Evolutionary conservation across 768 basidiomycete genomes (phyloP).

Genomic region (Boletus subparvulus): DNA sequence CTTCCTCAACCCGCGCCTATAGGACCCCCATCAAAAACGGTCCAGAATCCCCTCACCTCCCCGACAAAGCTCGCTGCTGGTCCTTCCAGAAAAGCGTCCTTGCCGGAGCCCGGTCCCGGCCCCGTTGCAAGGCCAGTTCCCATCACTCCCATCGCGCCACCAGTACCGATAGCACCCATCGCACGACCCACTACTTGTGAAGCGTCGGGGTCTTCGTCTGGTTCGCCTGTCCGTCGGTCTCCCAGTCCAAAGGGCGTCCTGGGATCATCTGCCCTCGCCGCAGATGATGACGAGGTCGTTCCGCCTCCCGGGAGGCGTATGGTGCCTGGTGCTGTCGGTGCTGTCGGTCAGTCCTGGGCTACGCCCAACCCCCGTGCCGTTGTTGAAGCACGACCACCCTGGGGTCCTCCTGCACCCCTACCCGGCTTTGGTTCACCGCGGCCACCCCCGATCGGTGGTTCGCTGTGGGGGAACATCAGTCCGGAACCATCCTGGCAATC

Average conservation of each 20-base stretch:
- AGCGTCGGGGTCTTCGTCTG: constrained; percentile 53
- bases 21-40: constrained; percentile 48
- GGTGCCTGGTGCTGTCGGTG: constrained; percentile 39
- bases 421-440: constrained; percentile 37
- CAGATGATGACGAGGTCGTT: constrained; percentile 81
- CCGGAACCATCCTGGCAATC: constrained; percentile 52
- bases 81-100: constrained; percentile 47
- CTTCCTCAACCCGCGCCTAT: constrained; percentile 50
- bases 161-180: constrained; percentile 69
- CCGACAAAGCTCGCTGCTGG: constrained; percentile 46
- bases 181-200: constrained; percentile 46
- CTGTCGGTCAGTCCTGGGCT: constrained; percentile 51
- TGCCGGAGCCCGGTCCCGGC: constrained; percentile 48
- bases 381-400: constrained; percentile 43
- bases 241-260: constrained; percentile 64
- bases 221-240: constrained; percentile 53
- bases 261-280: constrained; percentile 74
- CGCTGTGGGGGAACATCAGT: constrained; percentile 44
- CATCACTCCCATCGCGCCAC: constrained; percentile 35
- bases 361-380: constrained; percentile 45
- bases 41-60: constrained; percentile 37
- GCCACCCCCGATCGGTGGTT: constrained; percentile 35
- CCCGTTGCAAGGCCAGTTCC: constrained; percentile 52
- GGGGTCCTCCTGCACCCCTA: constrained; percentile 40
- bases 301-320: constrained; percentile 46